A percentile compares a stretch with the other conserved stretches of the same genome.
Conservation (phyloP, 306 rosid species). For the Erythrophleum fordii region DNA sequence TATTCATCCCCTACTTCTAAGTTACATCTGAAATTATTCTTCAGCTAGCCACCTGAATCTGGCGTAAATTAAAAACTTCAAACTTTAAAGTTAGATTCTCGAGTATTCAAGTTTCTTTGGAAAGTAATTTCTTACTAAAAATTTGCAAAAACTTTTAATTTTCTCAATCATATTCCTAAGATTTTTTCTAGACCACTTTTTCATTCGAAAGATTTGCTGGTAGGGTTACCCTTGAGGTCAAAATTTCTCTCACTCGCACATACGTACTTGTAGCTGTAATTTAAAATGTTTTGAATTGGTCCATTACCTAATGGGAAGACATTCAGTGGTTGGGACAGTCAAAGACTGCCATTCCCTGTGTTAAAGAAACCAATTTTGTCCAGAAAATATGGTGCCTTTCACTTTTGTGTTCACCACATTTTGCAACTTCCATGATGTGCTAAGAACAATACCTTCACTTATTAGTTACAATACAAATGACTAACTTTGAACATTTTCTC, state of each 20-base stretch:
- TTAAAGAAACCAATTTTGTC: not conserved
- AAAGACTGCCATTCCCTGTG: not conserved
- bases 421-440: not conserved
- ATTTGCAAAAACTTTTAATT: not conserved
- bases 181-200: not conserved
- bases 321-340: not conserved
- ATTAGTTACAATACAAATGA: not conserved
- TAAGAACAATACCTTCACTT: not conserved
- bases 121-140: not conserved
- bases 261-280: not conserved
- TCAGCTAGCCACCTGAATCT: not conserved
- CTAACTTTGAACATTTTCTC: constrained; percentile 2
- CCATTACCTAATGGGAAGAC: not conserved
- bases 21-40: not conserved
- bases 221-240: constrained; percentile 18
- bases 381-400: not conserved
- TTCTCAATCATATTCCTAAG: not conserved
- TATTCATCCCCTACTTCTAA: not conserved
- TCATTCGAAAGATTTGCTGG: not conserved
- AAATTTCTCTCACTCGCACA: not conserved
- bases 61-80: not conserved
- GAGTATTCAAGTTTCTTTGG: not conserved
- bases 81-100: not conserved
- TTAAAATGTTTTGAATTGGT: constrained; percentile 14
- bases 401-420: not conserved